Evolutionary conservation across 2,329 filamentous ascomycete genomes (phyloP).

Genomic region (Aspergillus candidus): DNA sequence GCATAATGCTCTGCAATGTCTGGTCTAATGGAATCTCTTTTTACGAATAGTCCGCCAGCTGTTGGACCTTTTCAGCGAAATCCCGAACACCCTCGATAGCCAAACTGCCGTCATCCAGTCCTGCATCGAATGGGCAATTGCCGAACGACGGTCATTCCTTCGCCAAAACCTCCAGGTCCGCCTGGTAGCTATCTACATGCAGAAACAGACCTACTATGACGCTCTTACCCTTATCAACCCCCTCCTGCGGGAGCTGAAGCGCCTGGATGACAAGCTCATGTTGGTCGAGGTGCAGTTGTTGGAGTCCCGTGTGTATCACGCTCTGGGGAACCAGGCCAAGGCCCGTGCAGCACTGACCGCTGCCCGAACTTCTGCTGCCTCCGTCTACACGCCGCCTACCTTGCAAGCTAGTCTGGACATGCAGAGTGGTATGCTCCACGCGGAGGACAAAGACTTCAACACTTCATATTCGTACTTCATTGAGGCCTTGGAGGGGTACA

Average conservation of each 20-base stretch:
- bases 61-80: conserved; percentile 88
- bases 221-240: conserved; percentile 94
- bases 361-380: conserved; percentile 89
- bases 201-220: conserved; percentile 96
- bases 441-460: conserved; percentile 98
- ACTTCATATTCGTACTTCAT: conserved; percentile 99
- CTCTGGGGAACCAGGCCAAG: conserved; percentile 92
- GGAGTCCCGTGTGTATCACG: conserved; percentile 95
- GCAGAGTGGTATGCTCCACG: conserved; percentile 98
- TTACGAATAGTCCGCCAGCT: conserved; percentile 73
- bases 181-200: conserved; percentile 89
- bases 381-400: conserved; percentile 91
- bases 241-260: conserved; percentile 92
- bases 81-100: conserved; percentile 89
- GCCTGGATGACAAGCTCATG: conserved; percentile 95
- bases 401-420: conserved; percentile 96
- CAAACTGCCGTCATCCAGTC: conserved; percentile 96
- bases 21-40: neutral
- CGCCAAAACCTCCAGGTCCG: conserved; percentile 97
- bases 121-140: conserved; percentile 98
- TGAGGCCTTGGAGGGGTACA: conserved; percentile 95
- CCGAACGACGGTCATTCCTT: conserved; percentile 89
- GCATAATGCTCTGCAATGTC: neutral
- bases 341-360: conserved; percentile 90
- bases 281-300: conserved; percentile 96